Percentiles rank a stretch among this genome's conserved stretches.
phyloP scores from a whole-genome alignment of 1,139 yeast genomes.

The Magnusiomyces magnusii region DNA sequence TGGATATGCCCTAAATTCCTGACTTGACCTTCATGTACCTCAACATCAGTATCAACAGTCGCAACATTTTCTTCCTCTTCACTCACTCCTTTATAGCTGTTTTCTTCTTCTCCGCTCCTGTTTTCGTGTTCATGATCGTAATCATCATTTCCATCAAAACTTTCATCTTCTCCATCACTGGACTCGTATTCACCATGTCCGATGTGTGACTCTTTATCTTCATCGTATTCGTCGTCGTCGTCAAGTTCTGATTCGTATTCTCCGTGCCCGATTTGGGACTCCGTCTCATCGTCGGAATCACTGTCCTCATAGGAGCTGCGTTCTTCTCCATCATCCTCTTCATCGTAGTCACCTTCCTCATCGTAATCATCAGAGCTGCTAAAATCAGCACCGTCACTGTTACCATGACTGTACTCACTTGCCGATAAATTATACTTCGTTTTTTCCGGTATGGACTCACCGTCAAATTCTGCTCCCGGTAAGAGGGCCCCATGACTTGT shows the following conservation, averaged over 20 bases:
- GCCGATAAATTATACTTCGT: neutral
- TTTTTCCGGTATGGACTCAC: neutral
- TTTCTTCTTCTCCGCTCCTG: neutral
- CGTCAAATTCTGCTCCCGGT: neutral
- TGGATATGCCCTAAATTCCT: too few relatives aligned
- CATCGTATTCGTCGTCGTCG: neutral
- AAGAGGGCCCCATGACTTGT: neutral
- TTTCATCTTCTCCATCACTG: neutral
- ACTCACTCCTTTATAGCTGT: neutral
- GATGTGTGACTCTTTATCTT: neutral
- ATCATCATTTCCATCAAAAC: neutral
- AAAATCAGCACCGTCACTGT: neutral
- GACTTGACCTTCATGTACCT: too few relatives aligned
- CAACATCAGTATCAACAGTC: neutral
- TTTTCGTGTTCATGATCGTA: neutral
- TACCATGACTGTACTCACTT: neutral
- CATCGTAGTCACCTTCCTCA: neutral
- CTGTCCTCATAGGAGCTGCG: neutral
- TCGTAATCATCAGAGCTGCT: neutral
- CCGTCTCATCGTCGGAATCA: neutral
- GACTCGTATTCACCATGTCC: conserved; percentile 1
- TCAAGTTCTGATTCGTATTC: neutral
- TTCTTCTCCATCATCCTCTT: neutral
- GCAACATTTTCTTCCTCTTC: neutral
- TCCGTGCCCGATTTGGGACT: neutral